Conservation (phyloP, 805 yeast genomes). For the Spathaspora girioi region DNA sequence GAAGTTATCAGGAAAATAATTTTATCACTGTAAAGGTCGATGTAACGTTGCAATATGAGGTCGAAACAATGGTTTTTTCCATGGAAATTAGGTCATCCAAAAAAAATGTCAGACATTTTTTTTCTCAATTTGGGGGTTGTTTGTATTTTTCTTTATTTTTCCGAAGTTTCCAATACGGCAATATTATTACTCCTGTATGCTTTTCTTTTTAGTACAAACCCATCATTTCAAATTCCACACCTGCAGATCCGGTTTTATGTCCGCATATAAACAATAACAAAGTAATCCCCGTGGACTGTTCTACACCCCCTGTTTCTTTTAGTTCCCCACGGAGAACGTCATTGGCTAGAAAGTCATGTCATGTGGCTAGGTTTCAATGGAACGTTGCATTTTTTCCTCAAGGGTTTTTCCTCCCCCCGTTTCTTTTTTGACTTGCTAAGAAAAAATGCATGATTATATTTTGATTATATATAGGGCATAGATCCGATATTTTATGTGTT, state of each 20-base stretch:
- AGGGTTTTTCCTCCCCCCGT: not conserved
- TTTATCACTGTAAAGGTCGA: not conserved
- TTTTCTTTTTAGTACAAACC: not conserved
- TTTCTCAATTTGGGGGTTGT: not conserved
- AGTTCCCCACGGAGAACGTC: not conserved
- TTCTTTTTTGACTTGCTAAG: not conserved
- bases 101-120: not conserved
- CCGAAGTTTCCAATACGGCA: not conserved
- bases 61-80: not conserved
- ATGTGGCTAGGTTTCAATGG: not conserved
- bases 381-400: not conserved
- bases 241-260: not conserved
- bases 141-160: not conserved
- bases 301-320: not conserved
- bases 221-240: not conserved
- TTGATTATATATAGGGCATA: no score
- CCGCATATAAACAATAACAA: not conserved
- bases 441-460: not conserved
- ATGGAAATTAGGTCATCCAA: not conserved
- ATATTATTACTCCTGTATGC: not conserved
- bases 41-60: slow-evolving; percentile 11
- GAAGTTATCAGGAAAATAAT: not conserved
- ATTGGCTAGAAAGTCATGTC: not conserved
- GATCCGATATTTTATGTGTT: no score
- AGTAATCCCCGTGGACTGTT: not conserved